Conservation (phyloP, 2,329 filamentous ascomycete species). For the Aspergillus pseudotamarii region DNA sequence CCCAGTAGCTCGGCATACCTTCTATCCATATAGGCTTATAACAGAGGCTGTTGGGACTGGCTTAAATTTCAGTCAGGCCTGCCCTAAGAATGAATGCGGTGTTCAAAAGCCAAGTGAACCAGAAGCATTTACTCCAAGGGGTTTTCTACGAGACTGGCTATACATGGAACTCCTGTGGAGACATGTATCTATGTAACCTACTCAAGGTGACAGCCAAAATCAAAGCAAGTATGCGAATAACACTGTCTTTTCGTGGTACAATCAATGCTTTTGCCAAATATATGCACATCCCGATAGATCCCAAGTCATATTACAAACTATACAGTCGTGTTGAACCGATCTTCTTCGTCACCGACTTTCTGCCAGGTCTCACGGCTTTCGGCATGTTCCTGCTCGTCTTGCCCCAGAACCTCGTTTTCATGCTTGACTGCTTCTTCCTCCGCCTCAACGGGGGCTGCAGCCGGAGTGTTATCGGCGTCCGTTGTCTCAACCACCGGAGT, state of each 20-base stretch:
- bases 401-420: slow-evolving; percentile 42
- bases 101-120: no score
- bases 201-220: background rate
- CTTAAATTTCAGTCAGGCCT: no score
- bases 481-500: slow-evolving; percentile 14
- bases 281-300: slow-evolving; percentile 12
- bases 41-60: no score
- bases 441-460: slow-evolving; percentile 24
- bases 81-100: no score
- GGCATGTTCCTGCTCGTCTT: slow-evolving; percentile 45
- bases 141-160: background rate
- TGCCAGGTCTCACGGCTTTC: slow-evolving; percentile 48
- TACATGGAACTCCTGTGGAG: background rate
- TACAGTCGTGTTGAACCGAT: slow-evolving; percentile 51
- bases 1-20: no score
- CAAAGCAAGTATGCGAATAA: background rate
- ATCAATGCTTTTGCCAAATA: slow-evolving; percentile 8
- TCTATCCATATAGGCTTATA: no score
- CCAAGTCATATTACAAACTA: slow-evolving; percentile 28
- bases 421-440: slow-evolving; percentile 42
- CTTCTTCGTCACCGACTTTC: slow-evolving; percentile 49
- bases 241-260: slow-evolving; percentile 4
- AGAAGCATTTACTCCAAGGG: background rate
- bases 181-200: background rate
- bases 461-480: slow-evolving; percentile 14